Base-by-base conservation (phyloP, 805 yeast species). In the Wickerhamia fluorescens region DNA sequence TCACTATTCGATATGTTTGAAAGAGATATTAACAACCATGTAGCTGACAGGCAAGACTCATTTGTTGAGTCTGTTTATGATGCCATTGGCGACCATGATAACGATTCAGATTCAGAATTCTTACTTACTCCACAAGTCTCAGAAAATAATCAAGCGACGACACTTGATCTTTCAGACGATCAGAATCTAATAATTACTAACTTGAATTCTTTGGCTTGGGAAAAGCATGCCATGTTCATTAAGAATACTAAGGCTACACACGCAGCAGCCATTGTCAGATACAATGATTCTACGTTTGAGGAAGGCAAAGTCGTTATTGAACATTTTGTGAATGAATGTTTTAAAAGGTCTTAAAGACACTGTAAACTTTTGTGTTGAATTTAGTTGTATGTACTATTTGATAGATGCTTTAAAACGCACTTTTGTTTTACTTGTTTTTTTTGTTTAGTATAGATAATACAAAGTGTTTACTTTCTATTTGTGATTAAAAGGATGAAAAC, bases 221-320 rank as follows among this genome's bases (percentile, higher is more conserved):
- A 58, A 24, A 85, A 83, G 47, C 78, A 54, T 41, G 88, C 92
- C 0, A 66, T 85, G 16, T 68, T 78, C 35, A 79, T 85, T 34
- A 66, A 78, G 21, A 58, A 69, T 17, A 77, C 89, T 5, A 66
- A 66, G 27, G 71, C 76, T 24, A 71, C 94, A 1, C 95, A 85
- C 46, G 85, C 94, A 1, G 94, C 92, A 2, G 78, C 85, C 2
- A 81, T 85, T 34, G 83, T 78, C 24, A 67, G 94, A 28, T 56
- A 58, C 14, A 71, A 68, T 17, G 63, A 66, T 7, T 65, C 66
- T 7, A 21, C 27, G 7, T 76, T 78, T 37, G 71, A 54, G 19
- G 94, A 85, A 51, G 95, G 95, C 1, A 70, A 74, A 42, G 47
- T 61, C 3, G 84, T 80, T 4, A 68, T 84, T 16, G 55, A 53